These are phyloP conservation scores for Alternaria hordeiaustralica DNA, from an alignment of 2,329 filamentous ascomycete genomes.

Conservation along the genomic window DNA sequence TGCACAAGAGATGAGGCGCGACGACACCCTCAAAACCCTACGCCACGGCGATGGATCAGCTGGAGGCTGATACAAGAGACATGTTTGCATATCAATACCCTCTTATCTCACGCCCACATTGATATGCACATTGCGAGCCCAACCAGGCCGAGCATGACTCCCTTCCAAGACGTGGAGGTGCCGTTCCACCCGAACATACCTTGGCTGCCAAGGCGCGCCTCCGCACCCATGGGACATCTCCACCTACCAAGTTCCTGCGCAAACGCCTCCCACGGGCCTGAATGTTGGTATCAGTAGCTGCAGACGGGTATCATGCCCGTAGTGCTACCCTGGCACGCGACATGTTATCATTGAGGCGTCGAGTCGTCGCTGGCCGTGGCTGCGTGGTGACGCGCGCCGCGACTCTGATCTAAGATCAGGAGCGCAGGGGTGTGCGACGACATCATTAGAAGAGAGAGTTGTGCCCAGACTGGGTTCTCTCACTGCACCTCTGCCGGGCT, in stretches of 20 bases:
- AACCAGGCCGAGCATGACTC: not conserved
- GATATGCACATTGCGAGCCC: not conserved
- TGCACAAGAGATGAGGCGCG: not conserved
- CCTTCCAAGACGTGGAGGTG: not conserved
- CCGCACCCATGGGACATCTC: not conserved
- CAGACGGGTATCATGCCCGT: not conserved
- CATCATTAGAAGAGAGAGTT: not conserved
- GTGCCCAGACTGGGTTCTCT: not conserved
- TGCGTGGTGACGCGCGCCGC: conserved; percentile 1
- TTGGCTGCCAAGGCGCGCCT: conserved; percentile 2
- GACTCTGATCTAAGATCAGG: not conserved
- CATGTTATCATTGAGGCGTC: not conserved
- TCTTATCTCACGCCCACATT: not conserved
- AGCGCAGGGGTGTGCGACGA: not conserved
- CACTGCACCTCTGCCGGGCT: not conserved
- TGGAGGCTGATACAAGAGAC: not conserved
- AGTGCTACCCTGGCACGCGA: not conserved
- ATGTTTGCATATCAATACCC: not conserved
- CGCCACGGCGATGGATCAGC: not conserved
- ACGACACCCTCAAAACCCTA: not conserved
- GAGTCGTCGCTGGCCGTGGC: not conserved
- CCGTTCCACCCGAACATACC: not conserved
- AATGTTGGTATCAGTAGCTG: not conserved
- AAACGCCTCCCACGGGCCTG: not conserved
- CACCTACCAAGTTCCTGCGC: not conserved